phyloP scores from a whole-genome alignment of 139 green algal genomes.

The Chlorella sp. region DNA sequence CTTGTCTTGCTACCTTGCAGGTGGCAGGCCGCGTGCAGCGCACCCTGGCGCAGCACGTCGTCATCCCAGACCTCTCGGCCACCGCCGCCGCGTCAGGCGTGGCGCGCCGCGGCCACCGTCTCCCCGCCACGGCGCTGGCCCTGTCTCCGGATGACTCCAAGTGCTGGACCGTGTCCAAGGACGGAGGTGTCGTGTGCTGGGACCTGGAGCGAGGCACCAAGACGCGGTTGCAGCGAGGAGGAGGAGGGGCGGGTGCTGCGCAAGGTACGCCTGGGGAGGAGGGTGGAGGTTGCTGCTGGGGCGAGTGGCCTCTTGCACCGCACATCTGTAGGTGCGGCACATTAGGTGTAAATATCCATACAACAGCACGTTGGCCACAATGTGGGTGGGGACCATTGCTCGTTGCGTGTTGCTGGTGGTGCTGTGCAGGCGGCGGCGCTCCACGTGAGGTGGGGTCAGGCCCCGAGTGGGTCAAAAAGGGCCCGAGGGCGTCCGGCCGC shows the following conservation, averaged over 20 bases:
- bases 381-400: too few species aligned
- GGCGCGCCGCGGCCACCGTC: background rate
- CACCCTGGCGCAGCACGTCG: too few species aligned
- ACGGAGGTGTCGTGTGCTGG: slow-evolving; percentile 63
- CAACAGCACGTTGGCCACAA: background rate
- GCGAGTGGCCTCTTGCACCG: background rate
- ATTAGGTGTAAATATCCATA: too few species aligned
- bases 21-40: too few species aligned
- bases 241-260: background rate
- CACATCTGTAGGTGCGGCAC: too few species aligned
- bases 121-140: background rate
- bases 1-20: too few species aligned
- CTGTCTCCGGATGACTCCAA: background rate
- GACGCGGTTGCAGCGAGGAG: slow-evolving; percentile 23
- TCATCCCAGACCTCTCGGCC: too few species aligned
- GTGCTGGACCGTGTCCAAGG: slow-evolving; percentile 59
- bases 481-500: slow-evolving; percentile 8
- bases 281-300: background rate
- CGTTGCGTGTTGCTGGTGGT: background rate
- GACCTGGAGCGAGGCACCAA: slow-evolving; percentile 68
- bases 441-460: too few species aligned
- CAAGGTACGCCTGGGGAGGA: background rate
- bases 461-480: slow-evolving; percentile 20
- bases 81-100: too few species aligned
- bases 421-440: background rate